Conservation (phyloP, 352 stramenopile species). For the Phytophthora sp. region DNA sequence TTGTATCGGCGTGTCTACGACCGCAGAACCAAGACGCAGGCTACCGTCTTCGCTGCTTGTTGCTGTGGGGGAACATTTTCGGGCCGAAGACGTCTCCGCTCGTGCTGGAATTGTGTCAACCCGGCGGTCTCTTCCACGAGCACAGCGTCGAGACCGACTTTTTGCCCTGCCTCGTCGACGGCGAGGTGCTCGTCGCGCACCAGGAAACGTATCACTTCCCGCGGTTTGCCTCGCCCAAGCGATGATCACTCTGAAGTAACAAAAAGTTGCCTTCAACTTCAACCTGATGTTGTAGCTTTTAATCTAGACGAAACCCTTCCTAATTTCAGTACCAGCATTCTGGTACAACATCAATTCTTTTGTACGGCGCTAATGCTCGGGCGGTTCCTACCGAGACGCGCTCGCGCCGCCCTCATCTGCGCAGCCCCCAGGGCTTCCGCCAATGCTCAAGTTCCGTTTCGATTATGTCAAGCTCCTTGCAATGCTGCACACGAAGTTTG, state of each 20-base stretch:
- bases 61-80: conserved; percentile 82
- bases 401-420: neutral
- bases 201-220: conserved; percentile 40
- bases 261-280: conserved; percentile 17
- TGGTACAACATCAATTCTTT: neutral
- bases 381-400: neutral
- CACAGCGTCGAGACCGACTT: conserved; percentile 65
- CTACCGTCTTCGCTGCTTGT: conserved; percentile 42
- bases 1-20: conserved; percentile 50
- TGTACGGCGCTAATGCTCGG: conserved; percentile 21
- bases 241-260: conserved; percentile 12
- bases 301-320: neutral
- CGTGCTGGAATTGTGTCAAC: conserved; percentile 48
- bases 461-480: neutral
- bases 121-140: conserved; percentile 41
- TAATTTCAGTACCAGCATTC: neutral
- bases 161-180: conserved; percentile 36
- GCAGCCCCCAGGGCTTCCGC: neutral
- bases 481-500: conserved; percentile 5
- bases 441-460: neutral
- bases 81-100: conserved; percentile 36
- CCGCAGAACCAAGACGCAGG: conserved; percentile 31
- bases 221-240: conserved; percentile 53
- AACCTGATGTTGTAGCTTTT: conserved; percentile 8
- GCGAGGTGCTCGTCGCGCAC: conserved; percentile 58